Evolutionary conservation across 345 rosid genomes (phyloP).

Genomic region (Bretschneidera sinensis): DNA sequence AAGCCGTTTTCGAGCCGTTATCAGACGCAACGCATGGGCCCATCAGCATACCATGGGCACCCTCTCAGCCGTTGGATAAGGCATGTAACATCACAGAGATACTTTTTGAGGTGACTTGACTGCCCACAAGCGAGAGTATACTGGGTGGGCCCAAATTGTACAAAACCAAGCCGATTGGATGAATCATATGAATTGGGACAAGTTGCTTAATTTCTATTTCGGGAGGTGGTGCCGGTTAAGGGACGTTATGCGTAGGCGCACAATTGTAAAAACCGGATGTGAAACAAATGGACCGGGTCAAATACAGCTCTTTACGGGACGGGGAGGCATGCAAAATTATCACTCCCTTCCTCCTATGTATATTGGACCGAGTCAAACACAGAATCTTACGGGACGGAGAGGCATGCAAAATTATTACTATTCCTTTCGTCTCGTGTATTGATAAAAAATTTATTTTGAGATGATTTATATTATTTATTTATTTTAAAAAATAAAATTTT

Average conservation of each 20-base stretch:
- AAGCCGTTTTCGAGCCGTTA: slow-evolving; percentile 29
- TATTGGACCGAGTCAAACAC: too few species aligned
- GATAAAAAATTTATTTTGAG: too few species aligned
- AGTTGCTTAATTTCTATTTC: slow-evolving; percentile 1
- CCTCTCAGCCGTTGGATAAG: slow-evolving; percentile 18
- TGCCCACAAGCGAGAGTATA: neutral
- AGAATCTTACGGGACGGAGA: too few species aligned
- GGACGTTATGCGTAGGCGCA: slow-evolving; percentile 14
- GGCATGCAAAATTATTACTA: too few species aligned
- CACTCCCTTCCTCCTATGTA: too few species aligned
- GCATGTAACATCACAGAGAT: too few species aligned
- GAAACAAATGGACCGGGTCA: slow-evolving; percentile 5
- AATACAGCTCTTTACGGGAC: slow-evolving; percentile 1
- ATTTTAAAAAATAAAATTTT: too few species aligned
- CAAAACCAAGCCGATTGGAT: slow-evolving; percentile 7
- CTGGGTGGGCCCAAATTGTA: slow-evolving; percentile 2
- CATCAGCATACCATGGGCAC: neutral
- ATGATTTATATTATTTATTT: too few species aligned
- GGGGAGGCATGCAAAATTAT: slow-evolving; percentile 6
- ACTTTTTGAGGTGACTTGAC: neutral
- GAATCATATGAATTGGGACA: neutral
- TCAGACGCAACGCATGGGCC: slow-evolving; percentile 12
- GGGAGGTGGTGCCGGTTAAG: slow-evolving; percentile 16
- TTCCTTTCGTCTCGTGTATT: too few species aligned
- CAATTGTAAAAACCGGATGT: neutral